Evolutionary conservation across 352 stramenopile genomes (phyloP).

Genomic region (Saprolegnia parasitica): DNA sequence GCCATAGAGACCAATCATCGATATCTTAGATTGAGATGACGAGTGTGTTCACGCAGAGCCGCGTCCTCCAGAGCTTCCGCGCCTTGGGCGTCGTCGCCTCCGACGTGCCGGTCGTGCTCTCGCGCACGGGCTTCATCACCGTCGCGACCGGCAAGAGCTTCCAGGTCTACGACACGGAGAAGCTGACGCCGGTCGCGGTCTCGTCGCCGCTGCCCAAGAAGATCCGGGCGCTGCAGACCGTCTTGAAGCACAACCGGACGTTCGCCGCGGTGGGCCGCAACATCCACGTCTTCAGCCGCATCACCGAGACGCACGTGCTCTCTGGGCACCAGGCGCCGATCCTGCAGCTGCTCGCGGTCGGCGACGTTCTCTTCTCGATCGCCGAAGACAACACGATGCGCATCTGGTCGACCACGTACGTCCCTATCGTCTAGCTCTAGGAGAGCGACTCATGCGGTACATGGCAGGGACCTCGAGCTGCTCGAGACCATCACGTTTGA

Average conservation of each 20-base stretch:
- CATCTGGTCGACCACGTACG: slow-evolving; percentile 64
- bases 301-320: slow-evolving; percentile 51
- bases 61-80: slow-evolving; percentile 84
- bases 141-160: slow-evolving; percentile 87
- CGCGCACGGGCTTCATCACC: slow-evolving; percentile 83
- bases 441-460: slow-evolving; percentile 14
- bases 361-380: slow-evolving; percentile 65
- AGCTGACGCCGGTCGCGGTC: slow-evolving; percentile 78
- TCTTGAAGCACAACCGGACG: slow-evolving; percentile 66
- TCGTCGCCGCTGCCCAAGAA: slow-evolving; percentile 76
- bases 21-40: neutral
- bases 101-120: slow-evolving; percentile 84
- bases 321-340: slow-evolving; percentile 52
- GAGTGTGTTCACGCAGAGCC: slow-evolving; percentile 37
- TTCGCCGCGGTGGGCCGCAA: slow-evolving; percentile 69
- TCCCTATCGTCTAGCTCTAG: slow-evolving; percentile 16
- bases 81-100: slow-evolving; percentile 85
- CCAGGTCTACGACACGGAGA: slow-evolving; percentile 88
- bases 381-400: slow-evolving; percentile 48
- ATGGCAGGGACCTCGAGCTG: slow-evolving; percentile 54
- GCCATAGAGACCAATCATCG: neutral
- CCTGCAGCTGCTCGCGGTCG: slow-evolving; percentile 50
- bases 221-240: slow-evolving; percentile 58
- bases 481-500: slow-evolving; percentile 56
- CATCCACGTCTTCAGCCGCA: slow-evolving; percentile 68